Percentiles rank a stretch among this genome's conserved stretches.
These are phyloP conservation scores for Platanthera guangdongensis DNA, from an alignment of 106 monocot genomes.

Conservation along the genomic window DNA sequence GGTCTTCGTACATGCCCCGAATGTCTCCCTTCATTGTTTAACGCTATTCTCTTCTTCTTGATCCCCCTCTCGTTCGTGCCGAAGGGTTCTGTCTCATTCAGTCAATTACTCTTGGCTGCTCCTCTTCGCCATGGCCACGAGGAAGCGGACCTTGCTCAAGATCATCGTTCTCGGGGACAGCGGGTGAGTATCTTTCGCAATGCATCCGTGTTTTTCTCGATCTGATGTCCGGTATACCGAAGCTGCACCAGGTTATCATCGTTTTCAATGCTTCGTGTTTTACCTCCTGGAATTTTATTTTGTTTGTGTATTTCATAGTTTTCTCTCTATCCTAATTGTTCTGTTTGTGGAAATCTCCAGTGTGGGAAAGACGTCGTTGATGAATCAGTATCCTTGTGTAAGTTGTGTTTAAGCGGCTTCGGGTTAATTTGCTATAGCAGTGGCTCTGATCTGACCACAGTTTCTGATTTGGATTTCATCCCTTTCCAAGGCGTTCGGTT, in stretches of 20 bases:
- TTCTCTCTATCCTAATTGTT: neutral
- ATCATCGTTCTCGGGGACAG: constrained; percentile 90
- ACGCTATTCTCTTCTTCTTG: neutral
- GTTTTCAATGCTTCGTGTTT: neutral
- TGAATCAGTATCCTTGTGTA: constrained; percentile 99
- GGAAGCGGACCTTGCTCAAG: constrained; percentile 72
- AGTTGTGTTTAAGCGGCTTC: no score
- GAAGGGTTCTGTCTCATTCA: no score
- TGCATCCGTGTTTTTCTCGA: constrained; percentile 9
- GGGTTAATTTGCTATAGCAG: no score
- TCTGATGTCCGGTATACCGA: neutral
- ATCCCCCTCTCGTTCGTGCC: neutral
- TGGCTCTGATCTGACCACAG: neutral
- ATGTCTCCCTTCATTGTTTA: neutral
- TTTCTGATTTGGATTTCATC: neutral
- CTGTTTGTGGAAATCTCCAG: constrained; percentile 25
- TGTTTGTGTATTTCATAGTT: neutral
- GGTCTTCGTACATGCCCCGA: no score
- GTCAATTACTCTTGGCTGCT: neutral
- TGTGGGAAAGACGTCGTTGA: constrained; percentile 94
- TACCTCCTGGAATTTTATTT: neutral
- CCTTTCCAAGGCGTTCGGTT: neutral
- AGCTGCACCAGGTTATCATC: neutral
- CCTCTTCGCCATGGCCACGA: constrained; percentile 29
- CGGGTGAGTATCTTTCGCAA: constrained; percentile 45